These are phyloP conservation scores for Nakazawaea molendinolei DNA, from an alignment of 805 yeast genomes.

Conservation along the genomic window DNA sequence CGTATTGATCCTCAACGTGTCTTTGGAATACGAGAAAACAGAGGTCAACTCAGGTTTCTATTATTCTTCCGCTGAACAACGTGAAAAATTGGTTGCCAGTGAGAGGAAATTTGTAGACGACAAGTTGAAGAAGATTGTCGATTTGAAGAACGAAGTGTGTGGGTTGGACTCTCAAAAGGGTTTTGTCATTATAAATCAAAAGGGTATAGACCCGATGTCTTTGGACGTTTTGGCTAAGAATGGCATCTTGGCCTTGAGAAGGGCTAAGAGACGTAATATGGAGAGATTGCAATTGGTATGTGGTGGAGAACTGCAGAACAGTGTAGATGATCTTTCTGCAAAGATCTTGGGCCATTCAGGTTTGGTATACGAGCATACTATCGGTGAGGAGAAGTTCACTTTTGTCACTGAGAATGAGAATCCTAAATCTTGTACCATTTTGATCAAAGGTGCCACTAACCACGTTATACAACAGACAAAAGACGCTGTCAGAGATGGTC, in stretches of 20 bases:
- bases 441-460: slow-evolving; percentile 89
- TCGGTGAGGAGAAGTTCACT: slow-evolving; percentile 97
- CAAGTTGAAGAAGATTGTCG: slow-evolving; percentile 84
- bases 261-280: slow-evolving; percentile 99
- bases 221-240: slow-evolving; percentile 89
- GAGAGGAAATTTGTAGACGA: slow-evolving; percentile 95
- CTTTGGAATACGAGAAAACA: slow-evolving; percentile 94
- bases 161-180: slow-evolving; percentile 64
- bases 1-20: slow-evolving; percentile 84
- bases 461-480: slow-evolving; percentile 87
- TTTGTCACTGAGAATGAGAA: slow-evolving; percentile 85
- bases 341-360: slow-evolving; percentile 84
- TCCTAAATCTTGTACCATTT: slow-evolving; percentile 86
- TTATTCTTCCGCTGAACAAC: slow-evolving; percentile 91
- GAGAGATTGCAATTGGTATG: slow-evolving; percentile 94
- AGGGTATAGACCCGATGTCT: slow-evolving; percentile 98
- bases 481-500: slow-evolving; percentile 96
- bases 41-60: slow-evolving; percentile 96
- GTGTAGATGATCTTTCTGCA: slow-evolving; percentile 87
- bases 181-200: slow-evolving; percentile 93
- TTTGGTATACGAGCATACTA: slow-evolving; percentile 80
- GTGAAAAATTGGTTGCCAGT: slow-evolving; percentile 88
- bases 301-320: slow-evolving; percentile 97
- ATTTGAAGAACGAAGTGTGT: slow-evolving; percentile 88
- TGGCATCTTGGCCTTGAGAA: slow-evolving; percentile 87